Conservation (phyloP, 495 filamentous ascomycete genomes). For the Penicillium daleae region DNA sequence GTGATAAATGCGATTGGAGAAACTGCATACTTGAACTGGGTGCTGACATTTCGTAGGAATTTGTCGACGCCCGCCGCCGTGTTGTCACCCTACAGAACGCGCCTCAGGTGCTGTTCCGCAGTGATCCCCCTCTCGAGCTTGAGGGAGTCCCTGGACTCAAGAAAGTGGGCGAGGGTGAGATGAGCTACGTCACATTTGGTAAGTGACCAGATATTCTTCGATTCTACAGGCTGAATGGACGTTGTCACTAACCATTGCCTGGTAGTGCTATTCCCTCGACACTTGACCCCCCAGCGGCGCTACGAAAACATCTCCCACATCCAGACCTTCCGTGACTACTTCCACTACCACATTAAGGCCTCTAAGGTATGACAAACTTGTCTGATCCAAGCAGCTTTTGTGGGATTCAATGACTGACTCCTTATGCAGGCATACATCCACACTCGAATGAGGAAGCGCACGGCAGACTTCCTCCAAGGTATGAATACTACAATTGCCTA, state of each 20-base stretch:
- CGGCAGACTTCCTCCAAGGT: slow-evolving; percentile 98
- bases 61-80: slow-evolving; percentile 91
- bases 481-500: slow-evolving; percentile 24
- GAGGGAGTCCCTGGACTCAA: slow-evolving; percentile 81
- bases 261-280: slow-evolving; percentile 91
- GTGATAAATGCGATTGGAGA: neutral
- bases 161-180: slow-evolving; percentile 70
- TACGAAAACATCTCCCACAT: slow-evolving; percentile 97
- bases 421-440: slow-evolving; percentile 84
- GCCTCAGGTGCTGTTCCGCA: slow-evolving; percentile 95
- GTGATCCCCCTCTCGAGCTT: slow-evolving; percentile 91
- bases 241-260: slow-evolving; percentile 12
- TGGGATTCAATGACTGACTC: slow-evolving; percentile 12
- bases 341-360: slow-evolving; percentile 99
- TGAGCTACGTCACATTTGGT: slow-evolving; percentile 99
- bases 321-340: slow-evolving; percentile 99
- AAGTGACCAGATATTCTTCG: slow-evolving; percentile 22
- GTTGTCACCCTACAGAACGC: slow-evolving; percentile 87
- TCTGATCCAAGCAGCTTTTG: neutral
- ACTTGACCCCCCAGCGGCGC: slow-evolving; percentile 85
- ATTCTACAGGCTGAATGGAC: neutral
- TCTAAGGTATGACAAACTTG: slow-evolving; percentile 66
- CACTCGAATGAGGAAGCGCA: slow-evolving; percentile 93
- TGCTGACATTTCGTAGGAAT: slow-evolving; percentile 61
- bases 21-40: neutral